A percentile compares a stretch with the other conserved stretches of the same genome.
Evolutionary conservation across 441 rosid genomes (phyloP).

Genomic region (Pelargonium australe): DNA sequence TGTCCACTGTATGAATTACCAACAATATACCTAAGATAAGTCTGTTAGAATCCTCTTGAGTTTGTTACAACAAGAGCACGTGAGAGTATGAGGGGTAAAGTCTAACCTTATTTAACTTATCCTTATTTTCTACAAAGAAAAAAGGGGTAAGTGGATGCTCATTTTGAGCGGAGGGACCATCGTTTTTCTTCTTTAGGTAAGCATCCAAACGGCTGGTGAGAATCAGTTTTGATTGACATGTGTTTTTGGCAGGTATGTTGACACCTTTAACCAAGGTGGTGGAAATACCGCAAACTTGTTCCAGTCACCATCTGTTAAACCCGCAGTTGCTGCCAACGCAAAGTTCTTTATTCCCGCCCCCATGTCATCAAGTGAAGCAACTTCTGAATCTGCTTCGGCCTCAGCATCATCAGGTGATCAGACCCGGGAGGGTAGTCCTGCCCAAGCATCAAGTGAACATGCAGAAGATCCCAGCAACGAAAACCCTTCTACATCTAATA

Average conservation of each 20-base stretch:
- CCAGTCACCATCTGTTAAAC: conserved; percentile 65
- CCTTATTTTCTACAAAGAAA: no score
- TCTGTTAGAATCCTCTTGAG: no score
- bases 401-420: conserved; percentile 33
- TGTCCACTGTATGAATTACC: no score
- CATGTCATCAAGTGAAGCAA: conserved; percentile 6
- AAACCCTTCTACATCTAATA: conserved; percentile 35
- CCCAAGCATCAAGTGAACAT: neutral
- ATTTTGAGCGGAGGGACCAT: no score
- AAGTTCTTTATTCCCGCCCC: conserved; percentile 81
- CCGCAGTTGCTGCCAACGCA: conserved; percentile 54
- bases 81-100: neutral
- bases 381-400: neutral
- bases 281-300: conserved; percentile 50
- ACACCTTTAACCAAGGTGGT: conserved; percentile 67
- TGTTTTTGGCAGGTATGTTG: conserved; percentile 52
- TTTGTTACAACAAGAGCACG: neutral
- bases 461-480: conserved; percentile 21
- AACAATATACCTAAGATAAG: no score
- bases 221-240: neutral
- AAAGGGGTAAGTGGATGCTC: no score
- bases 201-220: neutral
- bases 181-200: neutral
- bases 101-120: no score
- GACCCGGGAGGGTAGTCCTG: conserved; percentile 36